Evolutionary conservation across 306 rosid species (phyloP), one percentile per base, ranked within the genome.

Genomic region (Quercus aquifolioides): DNA sequence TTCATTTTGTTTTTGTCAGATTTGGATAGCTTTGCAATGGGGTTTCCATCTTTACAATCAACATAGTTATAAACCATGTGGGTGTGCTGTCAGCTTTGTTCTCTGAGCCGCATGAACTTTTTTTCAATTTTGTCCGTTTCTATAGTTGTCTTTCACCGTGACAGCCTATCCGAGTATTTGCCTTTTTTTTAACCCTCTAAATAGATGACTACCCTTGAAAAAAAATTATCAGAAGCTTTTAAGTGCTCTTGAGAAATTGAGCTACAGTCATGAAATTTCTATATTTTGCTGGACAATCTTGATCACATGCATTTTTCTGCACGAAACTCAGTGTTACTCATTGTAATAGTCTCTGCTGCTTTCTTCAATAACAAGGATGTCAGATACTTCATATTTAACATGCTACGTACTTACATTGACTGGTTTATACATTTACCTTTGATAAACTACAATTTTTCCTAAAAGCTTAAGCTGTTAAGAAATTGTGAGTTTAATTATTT

Each of bases 11-110:
- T 46, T 46, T 30, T 33, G 54, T 35, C 60, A 71, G 71, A 54
- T 55, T 25, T 63, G 28, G 78, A 46, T 75, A 15, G 78, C 57
- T 46, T 60, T 75, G 57, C 7, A 41, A 62, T 41, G 78, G 38
- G 20, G 71, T 25, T 76, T 63, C 55, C 25, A 41, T 74, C 13
- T 3, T 21, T 43, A 26, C 62, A 26, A 26, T 19, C 20, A 46
- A 63, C 21, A 35, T 21, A 26, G 46, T 62, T 41, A 8, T 41
- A 41, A 41, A 41, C 60, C 57, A 28, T 49, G 73, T 63, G 73
- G 73, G 30, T 64, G 30, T 63, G 13, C 71, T 60, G 43, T 59
- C 78, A 23, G 55, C 41, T 74, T 17, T 46, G 25, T 17, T 9
- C 57, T 35, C 49, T 67, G 71, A 31, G 71, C 71, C 2, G 33